Percentiles rank a stretch among this genome's conserved stretches.
Evolutionary conservation across 495 filamentous ascomycete species (phyloP).

Genomic region (Penicillium silybi): DNA sequence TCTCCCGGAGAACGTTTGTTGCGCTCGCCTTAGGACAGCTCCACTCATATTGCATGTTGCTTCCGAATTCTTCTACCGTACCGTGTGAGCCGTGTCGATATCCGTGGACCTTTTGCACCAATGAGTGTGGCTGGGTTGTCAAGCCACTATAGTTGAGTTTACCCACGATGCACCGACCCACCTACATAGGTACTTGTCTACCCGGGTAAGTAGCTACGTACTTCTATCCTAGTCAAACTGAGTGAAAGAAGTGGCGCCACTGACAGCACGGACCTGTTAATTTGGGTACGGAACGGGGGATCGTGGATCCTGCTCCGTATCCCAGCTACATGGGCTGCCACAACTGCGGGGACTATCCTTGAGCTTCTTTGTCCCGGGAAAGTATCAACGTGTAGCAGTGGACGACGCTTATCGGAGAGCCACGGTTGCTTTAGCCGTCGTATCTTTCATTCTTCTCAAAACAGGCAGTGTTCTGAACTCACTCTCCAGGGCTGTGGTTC

Average conservation of each 20-base stretch:
- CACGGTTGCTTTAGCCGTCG: too few species aligned
- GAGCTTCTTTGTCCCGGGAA: neutral
- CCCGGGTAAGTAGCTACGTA: neutral
- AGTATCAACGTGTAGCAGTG: neutral
- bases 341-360: neutral
- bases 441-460: too few species aligned
- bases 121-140: neutral
- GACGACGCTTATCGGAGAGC: neutral
- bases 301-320: neutral
- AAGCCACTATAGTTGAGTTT: neutral
- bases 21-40: neutral
- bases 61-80: neutral
- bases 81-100: neutral
- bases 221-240: neutral
- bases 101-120: neutral
- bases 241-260: neutral
- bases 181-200: too few species aligned
- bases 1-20: neutral
- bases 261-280: neutral
- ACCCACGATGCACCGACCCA: too few species aligned
- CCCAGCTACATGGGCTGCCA: neutral
- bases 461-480: too few species aligned
- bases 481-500: too few species aligned
- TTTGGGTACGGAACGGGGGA: neutral
- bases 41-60: neutral